These are phyloP conservation scores for Endogone sp. DNA, from an alignment of 192 early-diverging fungal species.

Conservation along the genomic window DNA sequence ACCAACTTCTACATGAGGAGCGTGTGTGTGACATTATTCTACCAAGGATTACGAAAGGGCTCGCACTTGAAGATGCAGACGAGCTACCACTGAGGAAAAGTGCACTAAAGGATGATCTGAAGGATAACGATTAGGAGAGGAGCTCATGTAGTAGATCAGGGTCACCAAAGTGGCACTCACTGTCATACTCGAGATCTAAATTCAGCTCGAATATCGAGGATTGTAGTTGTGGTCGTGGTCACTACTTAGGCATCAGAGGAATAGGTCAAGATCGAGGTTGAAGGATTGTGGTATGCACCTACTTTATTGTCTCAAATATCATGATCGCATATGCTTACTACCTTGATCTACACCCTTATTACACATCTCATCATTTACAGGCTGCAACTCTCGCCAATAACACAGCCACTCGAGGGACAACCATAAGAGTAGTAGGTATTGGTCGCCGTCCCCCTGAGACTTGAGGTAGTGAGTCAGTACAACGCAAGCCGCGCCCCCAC, in stretches of 20 bases:
- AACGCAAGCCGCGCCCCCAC: not conserved
- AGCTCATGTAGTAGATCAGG: slow-evolving; percentile 14
- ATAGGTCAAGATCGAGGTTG: slow-evolving; percentile 15
- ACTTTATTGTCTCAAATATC: not conserved
- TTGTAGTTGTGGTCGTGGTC: not conserved
- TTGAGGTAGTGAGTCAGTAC: not conserved
- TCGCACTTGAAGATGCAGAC: slow-evolving; percentile 80
- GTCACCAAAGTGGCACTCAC: slow-evolving; percentile 15
- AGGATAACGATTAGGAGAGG: slow-evolving; percentile 31
- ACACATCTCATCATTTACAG: not conserved
- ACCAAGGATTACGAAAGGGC: slow-evolving; percentile 74
- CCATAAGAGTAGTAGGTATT: not conserved
- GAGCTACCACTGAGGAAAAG: slow-evolving; percentile 78
- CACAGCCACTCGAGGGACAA: not conserved
- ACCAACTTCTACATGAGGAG: slow-evolving; percentile 73
- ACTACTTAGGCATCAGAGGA: not conserved
- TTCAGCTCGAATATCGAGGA: slow-evolving; percentile 3
- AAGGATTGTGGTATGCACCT: not conserved
- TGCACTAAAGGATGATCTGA: slow-evolving; percentile 65
- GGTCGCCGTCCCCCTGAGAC: not conserved
- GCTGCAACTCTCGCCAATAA: not conserved
- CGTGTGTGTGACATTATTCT: slow-evolving; percentile 88
- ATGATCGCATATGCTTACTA: too few relatives aligned
- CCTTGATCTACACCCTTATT: too few relatives aligned
- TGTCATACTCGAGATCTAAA: slow-evolving; percentile 23